Percentiles rank a stretch among this genome's conserved stretches.
phyloP scores from a whole-genome alignment of 225 moss, liverwort and hornwort species.

The Thuidium tamariscinum region DNA sequence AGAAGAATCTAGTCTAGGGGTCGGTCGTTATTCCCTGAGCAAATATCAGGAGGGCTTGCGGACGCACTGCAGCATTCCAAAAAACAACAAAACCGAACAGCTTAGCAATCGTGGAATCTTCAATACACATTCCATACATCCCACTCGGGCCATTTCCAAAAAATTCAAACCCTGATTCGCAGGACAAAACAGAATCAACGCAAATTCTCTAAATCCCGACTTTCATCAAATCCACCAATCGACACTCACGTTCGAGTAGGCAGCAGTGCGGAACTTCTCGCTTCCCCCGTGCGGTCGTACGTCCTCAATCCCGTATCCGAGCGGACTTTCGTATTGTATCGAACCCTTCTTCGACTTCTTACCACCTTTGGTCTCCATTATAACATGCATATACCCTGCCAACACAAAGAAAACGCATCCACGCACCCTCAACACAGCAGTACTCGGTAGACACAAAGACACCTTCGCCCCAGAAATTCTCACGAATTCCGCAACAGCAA shows the following conservation, averaged over 20 bases:
- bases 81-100: background rate
- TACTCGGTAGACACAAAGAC: no score
- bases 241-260: conserved; percentile 78
- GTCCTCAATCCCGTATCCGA: conserved; percentile 98
- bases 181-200: background rate
- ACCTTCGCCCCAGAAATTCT: background rate
- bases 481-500: background rate
- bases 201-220: background rate
- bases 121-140: background rate
- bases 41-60: conserved; percentile 99
- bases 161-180: background rate
- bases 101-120: background rate
- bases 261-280: conserved; percentile 97
- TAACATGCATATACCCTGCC: conserved; percentile 72
- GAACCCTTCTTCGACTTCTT: conserved; percentile 35
- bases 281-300: conserved; percentile 84
- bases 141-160: background rate
- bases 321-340: conserved; percentile 68
- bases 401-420: background rate
- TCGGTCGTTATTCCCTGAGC: conserved; percentile 12
- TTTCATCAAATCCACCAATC: no score
- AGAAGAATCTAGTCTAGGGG: conserved; percentile 12
- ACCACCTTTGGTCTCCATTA: conserved; percentile 96
- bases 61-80: conserved; percentile 65
- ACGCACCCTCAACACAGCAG: background rate